Base-by-base conservation (phyloP, 2,329 filamentous ascomycete genomes). In the Claviceps sp. region DNA sequence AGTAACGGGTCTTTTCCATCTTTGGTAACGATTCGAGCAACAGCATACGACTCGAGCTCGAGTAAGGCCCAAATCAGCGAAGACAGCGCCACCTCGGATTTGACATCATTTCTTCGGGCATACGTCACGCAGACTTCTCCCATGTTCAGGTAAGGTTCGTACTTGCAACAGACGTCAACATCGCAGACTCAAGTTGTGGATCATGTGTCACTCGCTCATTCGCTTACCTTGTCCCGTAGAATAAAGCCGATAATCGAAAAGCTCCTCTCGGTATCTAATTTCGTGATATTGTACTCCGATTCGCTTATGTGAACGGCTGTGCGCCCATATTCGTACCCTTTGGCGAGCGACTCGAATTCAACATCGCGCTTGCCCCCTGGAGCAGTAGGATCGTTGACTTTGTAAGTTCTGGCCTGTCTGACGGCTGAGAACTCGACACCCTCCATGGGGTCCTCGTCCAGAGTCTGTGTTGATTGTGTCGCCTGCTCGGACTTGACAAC, bases 211-310 rank as follows among this genome's bases (percentile, higher is more conserved):
- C 48, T 62, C 14, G 20, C 68, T 18, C 20, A 7, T 14, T 62
- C 20, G 34, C 68, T 56, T 69, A 87, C 85, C 66, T 84, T 83
- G 53, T 84, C 76, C 57, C 72, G 79, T 2, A 82, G 79, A 34
- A 97, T 79, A 60, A 98, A 98, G 0, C 93, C 93, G 49, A 98
- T 72, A 43, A 98, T 84, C 3, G 89, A 84, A 53, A 97, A 81
- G 7, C 78, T 76, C 54, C 85, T 83, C 9, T 71, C 67, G 0
- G 89, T 93, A 60, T 94, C 84, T 37, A 96, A 75, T 57, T 86
- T 89, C n/a, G 89, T 95, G 53, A 96, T 82, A 58, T 90, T 89
- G 64, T 85, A 78, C 60, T 98, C 91, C 0, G 85, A 85, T 59
- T 90, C 84, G 57, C 81, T 87, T 58, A 98, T 95, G 58, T 86